Conservation (phyloP, 208 protist species). For the Naegleria lovaniensis region DNA sequence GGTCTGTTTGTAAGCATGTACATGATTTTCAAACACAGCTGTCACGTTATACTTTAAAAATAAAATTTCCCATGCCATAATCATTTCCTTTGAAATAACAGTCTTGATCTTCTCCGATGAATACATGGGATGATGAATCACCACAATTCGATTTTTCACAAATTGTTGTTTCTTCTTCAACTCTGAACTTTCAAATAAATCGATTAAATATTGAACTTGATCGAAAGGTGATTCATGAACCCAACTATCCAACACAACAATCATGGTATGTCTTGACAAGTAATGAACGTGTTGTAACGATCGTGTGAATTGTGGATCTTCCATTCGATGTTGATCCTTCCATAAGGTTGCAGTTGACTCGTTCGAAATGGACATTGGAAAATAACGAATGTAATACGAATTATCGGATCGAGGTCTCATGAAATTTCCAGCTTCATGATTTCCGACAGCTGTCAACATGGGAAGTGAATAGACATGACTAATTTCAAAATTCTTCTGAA, state of each 20-base stretch:
- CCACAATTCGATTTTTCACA: not conserved
- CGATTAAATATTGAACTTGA: not conserved
- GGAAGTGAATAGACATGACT: not conserved
- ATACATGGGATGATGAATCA: not conserved
- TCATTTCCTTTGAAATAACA: not conserved
- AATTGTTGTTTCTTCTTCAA: not conserved
- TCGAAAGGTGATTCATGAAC: not conserved
- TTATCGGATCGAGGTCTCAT: not conserved
- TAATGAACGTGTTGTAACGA: not conserved
- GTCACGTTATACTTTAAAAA: not conserved
- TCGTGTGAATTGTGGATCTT: not conserved
- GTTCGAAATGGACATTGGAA: not conserved
- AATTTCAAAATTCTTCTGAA: not conserved
- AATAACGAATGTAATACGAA: not conserved
- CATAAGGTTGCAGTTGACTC: too few relatives aligned
- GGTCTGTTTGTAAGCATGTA: not conserved
- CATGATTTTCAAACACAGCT: not conserved
- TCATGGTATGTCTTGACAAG: not conserved
- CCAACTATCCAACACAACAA: not conserved
- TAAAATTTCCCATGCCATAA: not conserved
- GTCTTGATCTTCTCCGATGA: not conserved
- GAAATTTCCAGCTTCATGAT: conserved; percentile 11
- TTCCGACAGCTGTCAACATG: conserved; percentile 8
- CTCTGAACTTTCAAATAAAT: not conserved
- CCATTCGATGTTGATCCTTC: too few relatives aligned